Evolutionary conservation across 352 stramenopile genomes (phyloP).

Genomic region (Nothophytophthora sp.): DNA sequence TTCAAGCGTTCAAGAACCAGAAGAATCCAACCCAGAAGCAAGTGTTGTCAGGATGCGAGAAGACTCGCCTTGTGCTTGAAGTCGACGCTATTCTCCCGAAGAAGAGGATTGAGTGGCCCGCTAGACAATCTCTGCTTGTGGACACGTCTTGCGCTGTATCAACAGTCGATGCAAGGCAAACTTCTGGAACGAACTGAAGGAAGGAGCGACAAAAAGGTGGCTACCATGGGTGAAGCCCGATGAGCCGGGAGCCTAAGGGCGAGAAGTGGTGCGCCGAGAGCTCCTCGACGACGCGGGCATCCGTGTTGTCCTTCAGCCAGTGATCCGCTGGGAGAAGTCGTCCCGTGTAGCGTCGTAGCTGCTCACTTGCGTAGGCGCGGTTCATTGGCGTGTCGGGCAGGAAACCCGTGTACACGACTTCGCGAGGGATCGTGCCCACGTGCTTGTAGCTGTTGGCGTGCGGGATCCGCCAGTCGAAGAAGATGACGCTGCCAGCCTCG

Average conservation of each 20-base stretch:
- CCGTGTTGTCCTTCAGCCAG: slow-evolving; percentile 71
- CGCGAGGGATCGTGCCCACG: slow-evolving; percentile 47
- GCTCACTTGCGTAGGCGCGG: slow-evolving; percentile 63
- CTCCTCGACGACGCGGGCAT: slow-evolving; percentile 56
- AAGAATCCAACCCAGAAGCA: no score
- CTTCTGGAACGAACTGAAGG: slow-evolving; percentile 6
- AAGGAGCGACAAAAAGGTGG: slow-evolving; percentile 18
- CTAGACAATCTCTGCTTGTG: no score
- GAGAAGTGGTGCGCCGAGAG: slow-evolving; percentile 74
- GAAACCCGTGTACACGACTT: slow-evolving; percentile 89
- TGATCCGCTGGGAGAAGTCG: slow-evolving; percentile 72
- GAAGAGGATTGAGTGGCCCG: no score
- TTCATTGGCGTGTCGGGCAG: slow-evolving; percentile 78
- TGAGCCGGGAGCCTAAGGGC: slow-evolving; percentile 58
- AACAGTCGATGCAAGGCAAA: slow-evolving; percentile 1
- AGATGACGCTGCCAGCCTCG: slow-evolving; percentile 75
- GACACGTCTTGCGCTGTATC: no score
- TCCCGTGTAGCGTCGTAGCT: slow-evolving; percentile 66
- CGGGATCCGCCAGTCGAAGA: slow-evolving; percentile 88
- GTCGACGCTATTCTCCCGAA: no score
- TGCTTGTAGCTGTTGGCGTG: slow-evolving; percentile 90
- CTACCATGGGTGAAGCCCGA: slow-evolving; percentile 65
- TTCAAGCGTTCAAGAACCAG: no score
- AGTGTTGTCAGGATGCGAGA: no score
- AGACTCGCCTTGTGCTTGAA: no score